Evolutionary conservation across 495 filamentous ascomycete genomes (phyloP), one percentile per base, ranked within the genome.

Genomic region (Melanomma pulvis-pyrius): DNA sequence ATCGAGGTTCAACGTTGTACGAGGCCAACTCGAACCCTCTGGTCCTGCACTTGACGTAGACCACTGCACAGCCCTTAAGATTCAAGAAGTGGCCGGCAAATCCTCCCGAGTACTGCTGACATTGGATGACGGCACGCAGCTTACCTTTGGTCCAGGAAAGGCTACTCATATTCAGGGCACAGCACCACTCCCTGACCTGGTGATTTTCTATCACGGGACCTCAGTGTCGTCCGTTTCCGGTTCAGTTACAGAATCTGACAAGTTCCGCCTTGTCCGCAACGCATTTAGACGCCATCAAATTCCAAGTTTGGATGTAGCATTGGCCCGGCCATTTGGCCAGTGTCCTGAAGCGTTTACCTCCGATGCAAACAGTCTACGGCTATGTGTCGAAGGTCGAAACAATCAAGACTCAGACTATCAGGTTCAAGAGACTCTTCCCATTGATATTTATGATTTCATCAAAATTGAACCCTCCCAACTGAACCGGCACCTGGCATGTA

Each of bases 401-500:
- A n/a, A 29, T 8, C n/a, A 26, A 25, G 29, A 30, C 34, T 24
- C 21, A 36, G 55, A 53, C 17, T 69, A 51, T 46, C 26, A 55
- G 32, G 19, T 54, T 7, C 56, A 24, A 19, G 61, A 68, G 30
- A 65, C 56, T 6, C 65, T 71, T 21, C 69, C 69, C 1, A 53
- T 71, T 34, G 61, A 71, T 22, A 32, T 68, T 30, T 63, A 57
- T 48, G 34, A 29, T 28, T 68, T 72, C 51, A 21, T 69, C 4
- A 57, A 50, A 6, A 61, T 72, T 17, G 62, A 69, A 8, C 61
- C 70, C 9, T n/a, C 25, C 19, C 70, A 72, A 25, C 47, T 72
- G 22, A 72, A 72, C 51, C 61, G 70, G 22, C 70, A 72, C 36
- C 29, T 72, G 13, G 63, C 68, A 36, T 50, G 53, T 22, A 52